Base-by-base conservation (phyloP, 768 basidiomycete species). In the Fistulinella prunicolor region DNA sequence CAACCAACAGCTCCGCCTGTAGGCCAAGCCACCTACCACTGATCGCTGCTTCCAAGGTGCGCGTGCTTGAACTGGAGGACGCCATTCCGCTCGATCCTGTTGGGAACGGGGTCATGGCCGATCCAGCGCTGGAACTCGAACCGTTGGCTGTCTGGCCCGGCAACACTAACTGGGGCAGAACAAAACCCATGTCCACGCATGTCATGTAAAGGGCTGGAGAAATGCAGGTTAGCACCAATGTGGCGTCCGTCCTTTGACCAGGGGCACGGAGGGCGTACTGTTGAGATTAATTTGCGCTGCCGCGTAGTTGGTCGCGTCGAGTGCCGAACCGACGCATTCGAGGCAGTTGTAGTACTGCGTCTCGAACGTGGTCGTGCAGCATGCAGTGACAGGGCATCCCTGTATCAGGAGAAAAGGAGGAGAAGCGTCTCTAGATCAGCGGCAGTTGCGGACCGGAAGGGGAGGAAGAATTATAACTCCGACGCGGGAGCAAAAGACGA, bases 351-450 rank as follows among this genome's bases (percentile, higher is more conserved):
- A 76, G 55, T 73, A 76, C 4, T 51, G 45, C 0, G 54, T 62
- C 48, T 73, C 68, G 47, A 77, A 79, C 6, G 50, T 54, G 10
- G 61, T 47, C 6, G 70, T 62, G 56, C 78, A 79, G 46, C 77
- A 79, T 19, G 53, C 48, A 1, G 56, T 56, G 36, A 49, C 35
- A 4, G 65, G 64, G 19, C 64, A 68, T 46, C 60, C 64, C 65
- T 68, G n/a, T 19, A 16, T 8, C 14, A 22, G 10, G 21, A 10
- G 13, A 21, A 2, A n/a, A 13, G 2, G 32, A 22, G 10, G 21
- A 10, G 13, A 21, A 2, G 19, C 9, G 2, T 26, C 9, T 12
- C 29, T n/a, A 5, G 38, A 26, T 56, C 26, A 57, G 46, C 41
- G 19, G 38, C 24, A 10, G 28, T 20, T 16, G 13, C 9, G 23